Base-by-base conservation (phyloP, 2,329 filamentous ascomycete species). In the Penicillium sp. region DNA sequence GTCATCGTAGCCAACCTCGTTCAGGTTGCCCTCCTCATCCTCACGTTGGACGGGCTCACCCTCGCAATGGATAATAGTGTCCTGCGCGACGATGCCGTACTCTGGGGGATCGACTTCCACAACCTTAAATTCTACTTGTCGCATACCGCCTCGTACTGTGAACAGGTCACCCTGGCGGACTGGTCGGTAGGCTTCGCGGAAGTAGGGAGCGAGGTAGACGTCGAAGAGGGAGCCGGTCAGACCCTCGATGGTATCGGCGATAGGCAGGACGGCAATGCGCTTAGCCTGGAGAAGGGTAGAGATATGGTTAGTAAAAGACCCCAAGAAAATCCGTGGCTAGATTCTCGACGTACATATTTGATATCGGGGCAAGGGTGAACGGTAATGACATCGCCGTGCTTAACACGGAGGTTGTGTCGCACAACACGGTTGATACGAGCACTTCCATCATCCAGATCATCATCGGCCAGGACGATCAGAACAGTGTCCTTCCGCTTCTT, bases 401-500 rank as follows among this genome's bases (percentile, higher is more conserved):
- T 97, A 68, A 99, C 93, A 51, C 94, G 89, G 59, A 99, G 84
- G 78, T 99, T 99, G 83, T 97, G 94, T 74, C 94, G 89, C 68
- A 97, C 92, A 58, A 97, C 94, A 75, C 95, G 90, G 84, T 99
- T 99, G 82, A 99, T 94, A 69, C 94, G 89, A 65, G 90, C 94
- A 67, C 89, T 96, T 64, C 94, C 94, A 71, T 99, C 94, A 80
- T 99, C 94, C 49, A 99, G 87, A 60, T 99, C 94, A 69, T 99
- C 94, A 74, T 99, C 94, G 59, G 92, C 92, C 55, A 99, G 84
- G 54, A 99, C 95, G 69, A 99, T 97, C 70, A 99, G 81, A 54
- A 97, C 94, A 3, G 94, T 99, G 72, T 99, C 94, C 84, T 97
- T 97, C 78, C 94, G 86, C 89, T 97, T 99, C 87, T 99, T 99